Conservation (phyloP, 306 rosid genomes). For the Malus fusca region DNA sequence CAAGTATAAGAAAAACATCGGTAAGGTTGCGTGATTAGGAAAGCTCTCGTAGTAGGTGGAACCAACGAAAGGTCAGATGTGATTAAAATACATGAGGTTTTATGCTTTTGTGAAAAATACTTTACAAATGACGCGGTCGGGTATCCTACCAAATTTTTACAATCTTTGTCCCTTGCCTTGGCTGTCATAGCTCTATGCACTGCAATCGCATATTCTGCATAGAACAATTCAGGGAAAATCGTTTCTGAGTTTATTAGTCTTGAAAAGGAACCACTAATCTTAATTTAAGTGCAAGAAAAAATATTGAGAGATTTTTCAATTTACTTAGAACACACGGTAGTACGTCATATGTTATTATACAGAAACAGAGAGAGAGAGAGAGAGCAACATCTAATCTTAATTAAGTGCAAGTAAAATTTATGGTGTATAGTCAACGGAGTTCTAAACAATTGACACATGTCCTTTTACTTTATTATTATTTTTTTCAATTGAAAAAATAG, state of each 20-base stretch:
- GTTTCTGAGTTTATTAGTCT: neutral
- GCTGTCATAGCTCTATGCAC: neutral
- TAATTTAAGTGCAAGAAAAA: neutral
- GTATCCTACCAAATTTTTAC: neutral
- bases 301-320: neutral
- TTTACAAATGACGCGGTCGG: too few relatives aligned
- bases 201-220: neutral
- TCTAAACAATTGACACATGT: too few relatives aligned
- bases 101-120: neutral
- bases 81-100: neutral
- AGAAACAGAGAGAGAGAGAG: rapidly evolving
- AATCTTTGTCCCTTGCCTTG: neutral
- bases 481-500: too few relatives aligned
- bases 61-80: too few relatives aligned
- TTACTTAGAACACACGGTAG: rapidly evolving
- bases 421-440: too few relatives aligned
- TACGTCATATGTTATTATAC: too few relatives aligned
- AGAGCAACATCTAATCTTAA: too few relatives aligned
- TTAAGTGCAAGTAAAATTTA: too few relatives aligned
- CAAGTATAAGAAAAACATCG: too few relatives aligned
- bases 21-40: too few relatives aligned
- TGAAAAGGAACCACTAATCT: neutral
- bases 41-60: too few relatives aligned
- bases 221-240: neutral
- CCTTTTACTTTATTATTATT: too few relatives aligned